Percentiles rank a stretch among this genome's conserved stretches.
phyloP scores from a whole-genome alignment of 345 rosid species.

The Salix arbutifolia region DNA sequence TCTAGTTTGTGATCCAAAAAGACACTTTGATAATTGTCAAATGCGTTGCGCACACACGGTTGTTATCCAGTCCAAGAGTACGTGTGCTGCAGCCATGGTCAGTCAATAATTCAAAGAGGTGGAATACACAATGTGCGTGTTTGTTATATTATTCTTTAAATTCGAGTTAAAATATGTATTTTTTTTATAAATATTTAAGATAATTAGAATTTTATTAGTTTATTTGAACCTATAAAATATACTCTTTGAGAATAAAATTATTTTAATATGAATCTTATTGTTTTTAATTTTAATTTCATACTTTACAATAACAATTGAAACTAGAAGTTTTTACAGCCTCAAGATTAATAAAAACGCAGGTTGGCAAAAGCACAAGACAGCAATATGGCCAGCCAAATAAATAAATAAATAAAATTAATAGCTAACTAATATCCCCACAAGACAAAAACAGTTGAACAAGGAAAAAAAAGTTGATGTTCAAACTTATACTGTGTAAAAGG shows the following conservation, averaged over 20 bases:
- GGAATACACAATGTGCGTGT: background rate
- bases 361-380: background rate
- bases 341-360: background rate
- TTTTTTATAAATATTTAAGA: too few species aligned
- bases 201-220: too few species aligned
- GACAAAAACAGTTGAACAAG: background rate
- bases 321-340: background rate
- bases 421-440: background rate
- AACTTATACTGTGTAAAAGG: conserved; percentile 2
- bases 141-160: too few species aligned
- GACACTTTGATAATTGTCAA: background rate
- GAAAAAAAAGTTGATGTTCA: background rate
- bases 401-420: background rate
- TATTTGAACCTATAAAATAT: too few species aligned
- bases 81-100: background rate
- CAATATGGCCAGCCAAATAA: too few species aligned
- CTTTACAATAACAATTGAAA: background rate
- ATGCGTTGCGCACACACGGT: background rate
- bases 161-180: too few species aligned
- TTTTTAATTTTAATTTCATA: background rate
- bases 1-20: background rate
- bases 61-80: background rate
- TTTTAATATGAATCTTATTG: background rate
- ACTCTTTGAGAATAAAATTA: too few species aligned
- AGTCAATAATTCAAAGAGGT: background rate